Evolutionary conservation across 805 yeast species (phyloP), one percentile per base, ranked within the genome.

Genomic region (Ogataea angusta): DNA sequence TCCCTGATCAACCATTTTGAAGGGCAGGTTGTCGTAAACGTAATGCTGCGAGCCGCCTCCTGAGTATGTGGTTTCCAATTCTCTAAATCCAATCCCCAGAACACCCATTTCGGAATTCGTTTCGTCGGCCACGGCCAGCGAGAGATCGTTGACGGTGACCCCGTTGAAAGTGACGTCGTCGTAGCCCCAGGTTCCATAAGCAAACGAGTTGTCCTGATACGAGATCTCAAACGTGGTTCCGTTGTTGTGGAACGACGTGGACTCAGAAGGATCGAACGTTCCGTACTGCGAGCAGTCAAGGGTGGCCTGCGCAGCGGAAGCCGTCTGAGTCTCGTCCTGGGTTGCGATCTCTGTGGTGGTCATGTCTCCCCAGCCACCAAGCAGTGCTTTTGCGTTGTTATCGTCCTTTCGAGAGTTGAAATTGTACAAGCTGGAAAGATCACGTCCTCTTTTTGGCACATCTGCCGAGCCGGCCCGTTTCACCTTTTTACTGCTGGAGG

Each of bases 81-180:
- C 84, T 5, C 76, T 64, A 36, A 84, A 68, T 9, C 93, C 91
- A 47, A 85, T 76, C 19, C 90, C 89, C 30, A 85, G 62, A 18
- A 86, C 91, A 41, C 95, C 91, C 43, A 73, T 64, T 7, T 77
- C 60, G 3, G 90, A 78, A 46, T 78, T 76, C 2, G 87, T 75
- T 25, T 62, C 59, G 54, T 78, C 77, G 3, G 85, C 95, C 17
- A 88, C 78, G 2, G 95, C 96, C 59, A 89, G 73, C 5, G 87
- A 76, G 22, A 84, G 63, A 41, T 68, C 64, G 0, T 66, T 46
- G 10, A 85, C 65, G 3, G 68, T 60, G 10, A 70, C 60, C 35
- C 69, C 75, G 33, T 80, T 78, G 39, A 85, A 52, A 2, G 51
- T 45, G 4, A 89, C 69, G 28, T 67, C 64, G 53, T 89, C 96